Evolutionary conservation across 306 rosid genomes (phyloP), one percentile per base, ranked within the genome.

Genomic region (Abrus pulchellus): DNA sequence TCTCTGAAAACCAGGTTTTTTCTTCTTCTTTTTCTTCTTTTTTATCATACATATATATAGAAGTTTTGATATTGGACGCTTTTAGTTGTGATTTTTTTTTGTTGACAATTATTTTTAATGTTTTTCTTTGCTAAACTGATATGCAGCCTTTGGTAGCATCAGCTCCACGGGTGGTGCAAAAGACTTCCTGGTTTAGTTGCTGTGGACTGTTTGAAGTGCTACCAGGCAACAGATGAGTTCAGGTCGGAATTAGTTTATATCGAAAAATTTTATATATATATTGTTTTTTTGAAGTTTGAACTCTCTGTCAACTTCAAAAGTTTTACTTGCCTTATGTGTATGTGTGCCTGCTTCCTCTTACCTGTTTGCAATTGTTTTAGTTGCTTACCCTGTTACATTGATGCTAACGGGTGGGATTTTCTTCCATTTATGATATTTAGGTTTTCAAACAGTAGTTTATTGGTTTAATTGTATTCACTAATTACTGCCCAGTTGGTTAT

Each of bases 121-220:
- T 30, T 77, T 74, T 77, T 82, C 54, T 71, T 85, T 57, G 27
- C 48, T 87, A 55, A 83, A 74, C 41, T 77, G 57, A 13, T 45
- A 38, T 75, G 84, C 89, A 92, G 99, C 89, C 90, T 72, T 77
- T 55, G 36, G 71, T 87, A 66, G 75, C 85, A 71, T 73, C 90
- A 28, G 85, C 88, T 56, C 90, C 94, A 10, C 81, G 12, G 20
- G 41, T 78, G 55, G 85, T 47, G 47, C 93, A 59, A 44, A 93
- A 83, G 79, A 74, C 94, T 8, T 87, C 91, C 63, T 86, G 90
- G 85, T 84, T 82, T 80, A 85, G 78, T 89, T 95, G 99, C 83
- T 95, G 99, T 67, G 99, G 99, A 68, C 82, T 95, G 76, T 87
- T 88, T 14, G 99, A 95, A 30, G 79, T 50, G 78, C 47, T 93